phyloP scores from a whole-genome alignment of 768 basidiomycete species.

The Mycena galopus region DNA sequence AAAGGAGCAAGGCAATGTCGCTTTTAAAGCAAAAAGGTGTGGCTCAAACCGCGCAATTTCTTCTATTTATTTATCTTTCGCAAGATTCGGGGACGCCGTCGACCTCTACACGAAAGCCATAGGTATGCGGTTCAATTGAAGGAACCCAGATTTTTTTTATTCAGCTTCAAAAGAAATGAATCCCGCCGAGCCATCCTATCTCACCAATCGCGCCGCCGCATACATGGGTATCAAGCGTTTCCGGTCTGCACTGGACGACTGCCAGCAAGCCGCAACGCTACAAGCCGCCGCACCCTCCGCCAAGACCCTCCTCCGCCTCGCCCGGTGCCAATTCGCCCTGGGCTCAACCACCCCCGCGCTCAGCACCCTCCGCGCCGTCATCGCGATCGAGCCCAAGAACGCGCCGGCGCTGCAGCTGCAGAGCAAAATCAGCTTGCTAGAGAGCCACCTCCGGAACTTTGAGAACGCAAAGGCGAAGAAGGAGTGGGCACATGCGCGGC shows the following conservation, averaged over 20 bases:
- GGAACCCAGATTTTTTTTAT: conserved; percentile 4
- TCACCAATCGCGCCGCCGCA: conserved; percentile 90
- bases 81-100: conserved; percentile 73
- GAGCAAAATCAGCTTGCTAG: conserved; percentile 70
- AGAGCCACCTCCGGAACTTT: conserved; percentile 76
- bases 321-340: conserved; percentile 86
- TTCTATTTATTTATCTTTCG: neutral
- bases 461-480: conserved; percentile 66
- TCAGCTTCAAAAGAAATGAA: conserved; percentile 67
- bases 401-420: conserved; percentile 70
- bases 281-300: conserved; percentile 72
- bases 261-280: conserved; percentile 77
- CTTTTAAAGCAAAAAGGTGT: conserved; percentile 72
- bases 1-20: conserved; percentile 82
- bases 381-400: conserved; percentile 75
- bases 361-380: conserved; percentile 72
- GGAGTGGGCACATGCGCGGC: conserved; percentile 83
- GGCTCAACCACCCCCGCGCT: conserved; percentile 77
- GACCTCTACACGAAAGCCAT: conserved; percentile 84
- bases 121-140: conserved; percentile 50
- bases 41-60: neutral
- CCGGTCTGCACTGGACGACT: conserved; percentile 80
- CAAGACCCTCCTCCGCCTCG: conserved; percentile 87
- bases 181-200: conserved; percentile 77
- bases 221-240: conserved; percentile 87